phyloP scores from a whole-genome alignment of 768 basidiomycete genomes.

The Mycena polygramma region DNA sequence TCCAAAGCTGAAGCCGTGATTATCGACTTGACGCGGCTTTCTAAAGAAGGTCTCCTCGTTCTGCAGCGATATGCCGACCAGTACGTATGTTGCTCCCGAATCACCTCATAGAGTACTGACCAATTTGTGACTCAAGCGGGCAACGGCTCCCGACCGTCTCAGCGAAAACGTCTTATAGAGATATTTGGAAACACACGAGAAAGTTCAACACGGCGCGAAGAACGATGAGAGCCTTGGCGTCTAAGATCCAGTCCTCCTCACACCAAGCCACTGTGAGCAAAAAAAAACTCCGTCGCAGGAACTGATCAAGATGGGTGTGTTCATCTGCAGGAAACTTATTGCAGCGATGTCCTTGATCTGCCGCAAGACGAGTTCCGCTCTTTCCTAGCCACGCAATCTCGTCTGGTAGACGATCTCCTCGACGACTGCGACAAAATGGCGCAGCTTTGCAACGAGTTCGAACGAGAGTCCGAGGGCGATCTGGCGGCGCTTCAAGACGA shows the following conservation, averaged over 20 bases:
- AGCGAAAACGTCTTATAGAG: conserved; percentile 32
- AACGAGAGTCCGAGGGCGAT: conserved; percentile 23
- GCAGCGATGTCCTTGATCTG: conserved; percentile 3
- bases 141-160: conserved; percentile 32
- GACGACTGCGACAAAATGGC: conserved; percentile 21
- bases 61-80: conserved; percentile 30
- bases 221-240: conserved; percentile 13
- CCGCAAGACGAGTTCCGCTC: conserved; percentile 8
- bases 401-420: conserved; percentile 13
- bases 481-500: conserved; percentile 27
- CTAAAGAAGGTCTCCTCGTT: conserved; percentile 23
- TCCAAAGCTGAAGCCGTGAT: conserved; percentile 12
- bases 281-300: too few relatives aligned
- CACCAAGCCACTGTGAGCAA: conserved; percentile 15
- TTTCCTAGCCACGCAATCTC: conserved; percentile 18
- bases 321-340: conserved; percentile 5
- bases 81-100: conserved; percentile 9
- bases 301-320: background rate
- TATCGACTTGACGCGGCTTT: conserved; percentile 21
- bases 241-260: conserved; percentile 1
- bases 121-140: conserved; percentile 12
- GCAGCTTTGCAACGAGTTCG: conserved; percentile 17
- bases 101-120: background rate
- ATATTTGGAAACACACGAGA: conserved; percentile 31
- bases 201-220: conserved; percentile 24